Evolutionary conservation across 2,329 filamentous ascomycete species (phyloP).

Genomic region (Aspergillus intermedius): DNA sequence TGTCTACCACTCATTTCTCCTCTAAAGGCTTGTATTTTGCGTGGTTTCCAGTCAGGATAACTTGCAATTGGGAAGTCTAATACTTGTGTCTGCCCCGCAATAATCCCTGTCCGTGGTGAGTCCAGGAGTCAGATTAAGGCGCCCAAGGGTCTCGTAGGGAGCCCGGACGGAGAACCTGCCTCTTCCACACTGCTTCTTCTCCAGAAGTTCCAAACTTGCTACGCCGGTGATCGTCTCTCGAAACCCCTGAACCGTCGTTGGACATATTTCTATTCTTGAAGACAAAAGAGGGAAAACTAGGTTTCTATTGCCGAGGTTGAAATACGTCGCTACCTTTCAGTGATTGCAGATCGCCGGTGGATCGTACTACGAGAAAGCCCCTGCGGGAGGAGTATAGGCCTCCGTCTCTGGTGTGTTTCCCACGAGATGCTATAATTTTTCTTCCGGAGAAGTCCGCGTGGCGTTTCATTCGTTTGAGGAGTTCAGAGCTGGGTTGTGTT

Average conservation of each 20-base stretch:
- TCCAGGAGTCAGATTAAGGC: not conserved
- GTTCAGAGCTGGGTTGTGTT: not conserved
- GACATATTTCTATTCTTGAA: not conserved
- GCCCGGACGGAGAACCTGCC: not conserved
- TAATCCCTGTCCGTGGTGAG: not conserved
- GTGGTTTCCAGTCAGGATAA: not conserved
- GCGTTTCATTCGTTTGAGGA: too few relatives aligned
- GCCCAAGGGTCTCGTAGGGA: not conserved
- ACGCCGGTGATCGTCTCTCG: not conserved
- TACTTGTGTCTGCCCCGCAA: not conserved
- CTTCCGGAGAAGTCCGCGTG: too few relatives aligned
- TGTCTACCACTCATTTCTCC: not conserved
- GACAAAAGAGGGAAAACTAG: not conserved
- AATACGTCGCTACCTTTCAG: not conserved
- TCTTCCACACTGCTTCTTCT: not conserved
- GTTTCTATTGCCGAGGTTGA: not conserved
- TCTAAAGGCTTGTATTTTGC: not conserved
- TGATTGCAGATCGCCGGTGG: not conserved
- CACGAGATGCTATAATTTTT: too few relatives aligned
- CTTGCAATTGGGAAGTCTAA: too few relatives aligned
- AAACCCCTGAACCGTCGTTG: not conserved
- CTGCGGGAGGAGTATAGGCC: not conserved
- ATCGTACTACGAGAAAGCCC: not conserved
- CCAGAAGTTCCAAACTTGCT: not conserved
- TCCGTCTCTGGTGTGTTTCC: not conserved